phyloP scores from a whole-genome alignment of 2,329 filamentous ascomycete species.

The Fonsecaea monophora region DNA sequence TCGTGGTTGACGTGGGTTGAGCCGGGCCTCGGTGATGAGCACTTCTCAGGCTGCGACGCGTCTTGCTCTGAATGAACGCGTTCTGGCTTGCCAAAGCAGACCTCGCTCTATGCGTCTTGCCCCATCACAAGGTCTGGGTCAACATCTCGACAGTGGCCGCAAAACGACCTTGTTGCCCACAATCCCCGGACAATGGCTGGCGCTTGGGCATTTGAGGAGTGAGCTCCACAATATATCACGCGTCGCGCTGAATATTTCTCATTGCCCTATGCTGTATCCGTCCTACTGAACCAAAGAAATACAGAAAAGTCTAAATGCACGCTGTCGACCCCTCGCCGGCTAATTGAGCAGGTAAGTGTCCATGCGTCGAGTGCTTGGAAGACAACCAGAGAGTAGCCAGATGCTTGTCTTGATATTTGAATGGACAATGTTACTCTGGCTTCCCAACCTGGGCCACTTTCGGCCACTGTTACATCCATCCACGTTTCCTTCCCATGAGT shows the following conservation, averaged over 20 bases:
- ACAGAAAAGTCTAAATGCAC: neutral
- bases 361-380: neutral
- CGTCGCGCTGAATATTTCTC: neutral
- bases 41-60: neutral
- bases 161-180: neutral
- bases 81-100: neutral
- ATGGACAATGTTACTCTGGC: neutral
- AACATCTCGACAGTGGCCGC: neutral
- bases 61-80: neutral
- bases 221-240: neutral
- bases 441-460: neutral
- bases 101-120: neutral
- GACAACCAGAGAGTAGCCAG: neutral
- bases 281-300: neutral
- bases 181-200: neutral
- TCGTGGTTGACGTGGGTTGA: neutral
- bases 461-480: neutral
- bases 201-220: neutral
- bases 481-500: neutral
- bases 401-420: neutral
- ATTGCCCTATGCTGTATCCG: neutral
- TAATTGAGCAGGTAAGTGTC: neutral
- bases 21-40: neutral
- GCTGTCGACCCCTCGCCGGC: neutral
- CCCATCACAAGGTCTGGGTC: neutral